Base-by-base conservation (phyloP, 345 rosid species). In the Ceriops decandra region DNA sequence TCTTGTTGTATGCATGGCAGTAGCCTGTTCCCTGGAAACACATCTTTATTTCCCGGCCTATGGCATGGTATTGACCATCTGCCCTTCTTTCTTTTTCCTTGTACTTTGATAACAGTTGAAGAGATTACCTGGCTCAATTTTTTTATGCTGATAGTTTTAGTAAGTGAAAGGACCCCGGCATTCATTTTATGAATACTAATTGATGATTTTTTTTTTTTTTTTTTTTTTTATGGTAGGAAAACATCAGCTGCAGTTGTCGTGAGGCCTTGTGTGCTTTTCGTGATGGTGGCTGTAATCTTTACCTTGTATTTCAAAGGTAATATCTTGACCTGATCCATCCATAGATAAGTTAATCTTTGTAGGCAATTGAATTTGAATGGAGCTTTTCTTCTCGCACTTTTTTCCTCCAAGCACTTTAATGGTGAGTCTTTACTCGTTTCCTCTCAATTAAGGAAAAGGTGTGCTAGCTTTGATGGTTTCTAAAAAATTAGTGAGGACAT, bases 181-280 rank as follows among this genome's bases (percentile, higher is more conserved):
- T 33, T 33, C 6, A 6, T 33, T 33, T 6, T 33, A 1, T 7
- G 36, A 6, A 33, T 33, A 33, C 36, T 7, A 33, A 33, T 32
- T 61, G 49, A 1, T 69, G 72, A 30, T 15, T 26, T 11, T 0
- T 24, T 24, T 24, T 0, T 24, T 24, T 24, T 24, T 24, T 24
- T 24, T 24, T 24, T 24, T 51, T 6, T 24, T 64, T 75, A 52
- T 68, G 56, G 72, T 22, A 85, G 92, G 81, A 77, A 86, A 72
- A 81, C 84, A 20, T 87, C 92, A 57, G 73, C 80, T 72, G 80
- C 79, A 49, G 63, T 61, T 71, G 57, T 68, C 51, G 60, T 56
- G 69, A 75, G 76, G 72, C 82, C 86, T 3, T 77, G 47, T 77
- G 46, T 77, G 52, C n/a, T 74, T 36, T 28, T 74, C 46, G n/a